phyloP scores from a whole-genome alignment of 768 basidiomycete genomes.

The Mycena vitilis region DNA sequence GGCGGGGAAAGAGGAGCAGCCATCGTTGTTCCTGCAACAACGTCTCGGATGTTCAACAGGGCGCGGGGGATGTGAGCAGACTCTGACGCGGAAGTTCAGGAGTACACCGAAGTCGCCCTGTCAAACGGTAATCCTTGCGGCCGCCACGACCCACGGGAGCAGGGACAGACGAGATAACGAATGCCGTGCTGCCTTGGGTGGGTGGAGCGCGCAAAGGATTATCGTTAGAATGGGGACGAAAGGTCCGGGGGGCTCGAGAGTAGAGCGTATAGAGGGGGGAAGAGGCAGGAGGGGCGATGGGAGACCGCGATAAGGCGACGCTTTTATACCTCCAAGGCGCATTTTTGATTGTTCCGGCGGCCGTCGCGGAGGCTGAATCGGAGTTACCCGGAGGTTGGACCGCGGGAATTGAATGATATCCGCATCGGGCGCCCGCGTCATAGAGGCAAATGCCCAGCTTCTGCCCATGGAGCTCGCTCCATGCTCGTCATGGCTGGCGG shows the following conservation, averaged over 20 bases:
- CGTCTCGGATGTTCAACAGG: no score
- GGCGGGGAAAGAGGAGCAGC: no score
- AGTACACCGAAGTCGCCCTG: slow-evolving; percentile 6
- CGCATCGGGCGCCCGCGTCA: not conserved
- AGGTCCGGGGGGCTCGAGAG: not conserved
- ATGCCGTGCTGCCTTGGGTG: slow-evolving; percentile 19
- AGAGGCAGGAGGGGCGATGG: not conserved
- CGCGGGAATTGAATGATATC: not conserved
- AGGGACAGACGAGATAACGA: slow-evolving; percentile 37
- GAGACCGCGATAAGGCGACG: not conserved
- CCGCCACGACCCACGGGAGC: slow-evolving; percentile 50
- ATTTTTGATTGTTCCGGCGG: no score
- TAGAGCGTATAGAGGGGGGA: not conserved
- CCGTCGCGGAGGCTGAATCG: not conserved
- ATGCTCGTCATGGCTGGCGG: slow-evolving; percentile 24
- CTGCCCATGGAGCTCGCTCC: slow-evolving; percentile 26
- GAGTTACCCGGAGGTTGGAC: not conserved
- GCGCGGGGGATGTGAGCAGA: not conserved
- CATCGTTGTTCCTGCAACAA: no score
- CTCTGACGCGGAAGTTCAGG: slow-evolving; percentile 6
- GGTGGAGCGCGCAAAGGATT: slow-evolving; percentile 42
- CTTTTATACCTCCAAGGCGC: slow-evolving; percentile 8
- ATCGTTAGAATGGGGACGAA: slow-evolving; percentile 29
- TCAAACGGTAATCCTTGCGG: slow-evolving; percentile 53
- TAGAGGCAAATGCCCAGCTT: not conserved